phyloP scores from a whole-genome alignment of 148 eudicot genomes.

The Camellia granthamiana region DNA sequence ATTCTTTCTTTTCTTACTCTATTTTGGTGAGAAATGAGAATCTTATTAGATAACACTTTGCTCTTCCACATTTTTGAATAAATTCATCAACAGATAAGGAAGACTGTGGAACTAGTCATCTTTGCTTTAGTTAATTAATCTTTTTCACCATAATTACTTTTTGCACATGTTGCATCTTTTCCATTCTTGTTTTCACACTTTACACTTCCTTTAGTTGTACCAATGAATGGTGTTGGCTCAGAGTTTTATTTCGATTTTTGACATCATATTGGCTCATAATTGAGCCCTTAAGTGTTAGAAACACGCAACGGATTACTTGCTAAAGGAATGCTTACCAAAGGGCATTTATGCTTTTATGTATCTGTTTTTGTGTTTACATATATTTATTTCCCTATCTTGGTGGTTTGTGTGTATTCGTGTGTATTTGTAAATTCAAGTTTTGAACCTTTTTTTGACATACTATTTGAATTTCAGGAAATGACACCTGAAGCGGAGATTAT shows the following conservation, averaged over 20 bases:
- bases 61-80: neutral
- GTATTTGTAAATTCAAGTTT: conserved; percentile 8
- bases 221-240: neutral
- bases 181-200: neutral
- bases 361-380: neutral
- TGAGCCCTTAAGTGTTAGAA: too few relatives aligned
- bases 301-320: too few relatives aligned
- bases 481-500: conserved; percentile 88
- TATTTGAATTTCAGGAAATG: conserved; percentile 68
- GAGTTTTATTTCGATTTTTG: neutral
- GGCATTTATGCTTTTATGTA: neutral
- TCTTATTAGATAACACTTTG: neutral
- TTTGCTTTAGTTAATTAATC: conserved; percentile 3
- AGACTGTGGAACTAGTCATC: neutral
- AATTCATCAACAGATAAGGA: neutral
- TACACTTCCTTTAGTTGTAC: neutral
- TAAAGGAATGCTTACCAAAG: too few relatives aligned
- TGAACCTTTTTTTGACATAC: conserved; percentile 8
- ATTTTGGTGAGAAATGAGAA: neutral
- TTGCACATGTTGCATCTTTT: neutral
- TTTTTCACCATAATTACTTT: neutral
- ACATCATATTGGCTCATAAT: neutral
- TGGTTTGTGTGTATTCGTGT: neutral
- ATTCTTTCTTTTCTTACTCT: neutral
- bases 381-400: neutral